Evolutionary conservation across 768 basidiomycete genomes (phyloP), one percentile per base, ranked within the genome.

Genomic region (Auricularia auricula-judae): DNA sequence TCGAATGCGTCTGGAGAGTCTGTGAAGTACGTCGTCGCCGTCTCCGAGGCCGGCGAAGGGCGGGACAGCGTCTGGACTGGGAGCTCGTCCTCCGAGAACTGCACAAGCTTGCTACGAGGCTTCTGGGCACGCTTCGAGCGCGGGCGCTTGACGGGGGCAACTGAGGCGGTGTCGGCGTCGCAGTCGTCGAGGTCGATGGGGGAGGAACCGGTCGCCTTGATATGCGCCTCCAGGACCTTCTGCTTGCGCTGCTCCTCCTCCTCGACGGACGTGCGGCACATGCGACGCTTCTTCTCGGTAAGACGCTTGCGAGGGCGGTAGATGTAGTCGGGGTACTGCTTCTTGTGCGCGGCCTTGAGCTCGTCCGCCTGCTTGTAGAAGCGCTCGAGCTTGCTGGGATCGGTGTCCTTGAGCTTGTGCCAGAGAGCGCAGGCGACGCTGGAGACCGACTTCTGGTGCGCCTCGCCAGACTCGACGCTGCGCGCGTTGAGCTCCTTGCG

Each of bases 401-500:
- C 56, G 5, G 23, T 4, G 11, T 59, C 56, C 29, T 29, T 35
- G 56, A n/a, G 29, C 23, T 59, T 14, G 56, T 34, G 23, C 56
- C 56, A 59, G 56, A 59, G 56, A 14, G 23, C 56, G 56, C 56
- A 35, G 56, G 56, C 56, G 56, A 35, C 56, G 56, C 56, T 35
- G 23, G 29, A 33, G 23, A 59, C 29, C 16, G 56, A 29, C 56
- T 59, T 59, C 56, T 59, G 56, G 29, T 59, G 56, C 56, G 56
- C 23, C 56, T 59, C 56, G 23, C 56, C 56, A 8, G 29, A 12
- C 16, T 14, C 5, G 8, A 33, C 34, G 56, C 29, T 35, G 16
- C 23, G 14, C 4, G 14, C 29, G 56, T 59, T 88, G 75, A 91
- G 91, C 0, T 86, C 86, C 0, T 88, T 88, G 66, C 89, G 86